phyloP scores from a whole-genome alignment of 768 basidiomycete genomes.

The Pleurotus platypus region DNA sequence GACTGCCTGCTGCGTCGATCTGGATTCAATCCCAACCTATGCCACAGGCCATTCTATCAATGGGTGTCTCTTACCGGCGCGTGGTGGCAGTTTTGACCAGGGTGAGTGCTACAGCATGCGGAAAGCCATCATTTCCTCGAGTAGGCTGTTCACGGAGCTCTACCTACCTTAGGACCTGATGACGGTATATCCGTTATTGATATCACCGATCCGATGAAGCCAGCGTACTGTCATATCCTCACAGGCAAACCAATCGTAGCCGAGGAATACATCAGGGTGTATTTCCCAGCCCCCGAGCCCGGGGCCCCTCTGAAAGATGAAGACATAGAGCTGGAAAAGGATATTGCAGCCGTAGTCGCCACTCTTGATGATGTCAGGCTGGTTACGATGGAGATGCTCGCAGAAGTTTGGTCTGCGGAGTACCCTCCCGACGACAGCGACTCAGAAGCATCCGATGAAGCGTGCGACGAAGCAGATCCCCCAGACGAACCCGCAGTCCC shows the following conservation, averaged over 20 bases:
- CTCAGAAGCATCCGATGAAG: neutral
- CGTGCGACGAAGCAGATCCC: neutral
- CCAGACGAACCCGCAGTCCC: neutral
- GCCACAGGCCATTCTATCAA: constrained; percentile 1
- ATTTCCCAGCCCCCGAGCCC: neutral
- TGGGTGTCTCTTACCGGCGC: constrained; percentile 7
- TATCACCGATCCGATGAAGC: constrained; percentile 23
- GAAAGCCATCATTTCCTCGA: constrained; percentile 1
- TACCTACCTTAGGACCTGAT: constrained; percentile 26
- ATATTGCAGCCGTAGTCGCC: neutral
- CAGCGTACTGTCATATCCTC: constrained; percentile 24
- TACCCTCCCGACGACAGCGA: neutral
- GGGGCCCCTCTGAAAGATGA: too few relatives aligned
- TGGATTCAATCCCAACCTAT: constrained; percentile 13
- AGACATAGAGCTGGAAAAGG: neutral
- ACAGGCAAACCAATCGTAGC: neutral
- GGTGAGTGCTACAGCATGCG: too few relatives aligned
- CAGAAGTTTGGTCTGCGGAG: constrained; percentile 5
- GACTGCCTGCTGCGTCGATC: constrained; percentile 22
- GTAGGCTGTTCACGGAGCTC: neutral
- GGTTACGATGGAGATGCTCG: constrained; percentile 1
- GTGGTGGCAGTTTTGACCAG: constrained; percentile 13
- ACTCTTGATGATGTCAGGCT: neutral
- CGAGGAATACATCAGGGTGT: neutral
- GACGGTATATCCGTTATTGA: constrained; percentile 31